Evolutionary conservation across 805 yeast species (phyloP).

Genomic region (Wickerhamiella alocasiicola): DNA sequence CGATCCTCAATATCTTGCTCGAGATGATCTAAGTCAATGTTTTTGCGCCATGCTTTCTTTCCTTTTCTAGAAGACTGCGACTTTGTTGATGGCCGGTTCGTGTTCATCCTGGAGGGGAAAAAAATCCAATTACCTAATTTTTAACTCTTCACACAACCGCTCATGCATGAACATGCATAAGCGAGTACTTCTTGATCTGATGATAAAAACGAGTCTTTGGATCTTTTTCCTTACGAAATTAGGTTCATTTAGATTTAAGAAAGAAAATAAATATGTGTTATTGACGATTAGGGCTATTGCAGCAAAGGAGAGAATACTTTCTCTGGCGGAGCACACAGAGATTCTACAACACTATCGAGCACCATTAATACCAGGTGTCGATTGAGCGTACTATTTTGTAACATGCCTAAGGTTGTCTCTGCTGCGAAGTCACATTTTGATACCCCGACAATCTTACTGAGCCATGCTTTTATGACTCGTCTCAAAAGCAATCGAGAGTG

Average conservation of each 20-base stretch:
- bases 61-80: slow-evolving; percentile 81
- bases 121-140: slow-evolving; percentile 2
- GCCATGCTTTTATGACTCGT: slow-evolving; percentile 46
- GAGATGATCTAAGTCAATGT: slow-evolving; percentile 74
- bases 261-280: too few species aligned
- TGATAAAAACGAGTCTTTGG: too few species aligned
- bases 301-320: too few species aligned
- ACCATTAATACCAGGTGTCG: slow-evolving; percentile 48
- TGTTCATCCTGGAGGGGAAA: slow-evolving; percentile 8
- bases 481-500: slow-evolving; percentile 42
- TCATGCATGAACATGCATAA: too few species aligned
- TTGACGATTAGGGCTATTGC: too few species aligned
- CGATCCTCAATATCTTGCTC: slow-evolving; percentile 56
- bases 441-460: slow-evolving; percentile 63
- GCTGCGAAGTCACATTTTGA: slow-evolving; percentile 54
- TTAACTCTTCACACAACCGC: too few species aligned
- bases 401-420: slow-evolving; percentile 43
- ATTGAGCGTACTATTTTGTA: slow-evolving; percentile 64
- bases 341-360: slow-evolving; percentile 44
- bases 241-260: too few species aligned
- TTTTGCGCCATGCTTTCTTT: slow-evolving; percentile 84
- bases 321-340: slow-evolving; percentile 20
- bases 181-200: too few species aligned
- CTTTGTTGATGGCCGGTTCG: slow-evolving; percentile 17
- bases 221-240: too few species aligned